A percentile compares a stretch with the other conserved stretches of the same genome.
phyloP scores from a whole-genome alignment of 164 flowering plant genomes.

The Tetrastigma voinierianum region DNA sequence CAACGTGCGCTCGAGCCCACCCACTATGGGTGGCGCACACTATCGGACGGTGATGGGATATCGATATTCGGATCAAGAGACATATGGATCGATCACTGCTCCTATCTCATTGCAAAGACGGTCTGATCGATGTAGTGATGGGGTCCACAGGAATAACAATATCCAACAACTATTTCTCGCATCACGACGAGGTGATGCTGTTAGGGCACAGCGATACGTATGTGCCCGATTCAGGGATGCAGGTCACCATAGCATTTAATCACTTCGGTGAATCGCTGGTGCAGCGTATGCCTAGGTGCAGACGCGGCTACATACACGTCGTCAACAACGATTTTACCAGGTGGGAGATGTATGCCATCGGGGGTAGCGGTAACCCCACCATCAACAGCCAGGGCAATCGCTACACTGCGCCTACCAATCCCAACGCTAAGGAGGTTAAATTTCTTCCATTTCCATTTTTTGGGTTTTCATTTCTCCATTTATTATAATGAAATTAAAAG shows the following conservation, averaged over 20 bases:
- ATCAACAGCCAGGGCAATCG: conserved; percentile 55
- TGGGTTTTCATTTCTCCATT: too few species aligned
- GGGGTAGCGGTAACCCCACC: conserved; percentile 53
- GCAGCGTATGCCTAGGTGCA: conserved; percentile 53
- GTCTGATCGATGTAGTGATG: conserved; percentile 63
- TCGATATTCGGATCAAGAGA: conserved; percentile 64
- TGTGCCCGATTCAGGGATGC: conserved; percentile 42
- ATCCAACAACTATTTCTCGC: conserved; percentile 59
- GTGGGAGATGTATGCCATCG: conserved; percentile 57
- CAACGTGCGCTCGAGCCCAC: conserved; percentile 68
- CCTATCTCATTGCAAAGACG: conserved; percentile 63
- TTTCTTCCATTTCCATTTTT: too few species aligned
- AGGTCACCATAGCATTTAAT: conserved; percentile 55
- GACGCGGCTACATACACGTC: conserved; percentile 48
- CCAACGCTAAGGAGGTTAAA: conserved; percentile 44
- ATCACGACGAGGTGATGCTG: conserved; percentile 73
- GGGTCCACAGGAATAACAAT: conserved; percentile 69
- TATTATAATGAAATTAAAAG: too few species aligned
- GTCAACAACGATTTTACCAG: conserved; percentile 49
- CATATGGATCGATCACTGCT: conserved; percentile 70
- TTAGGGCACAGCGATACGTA: conserved; percentile 57
- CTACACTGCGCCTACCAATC: conserved; percentile 38
- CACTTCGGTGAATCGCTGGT: conserved; percentile 46
- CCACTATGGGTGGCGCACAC: conserved; percentile 52
- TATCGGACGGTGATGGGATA: conserved; percentile 76